Evolutionary conservation across 495 filamentous ascomycete genomes (phyloP).

Genomic region (Penicillium daleae): DNA sequence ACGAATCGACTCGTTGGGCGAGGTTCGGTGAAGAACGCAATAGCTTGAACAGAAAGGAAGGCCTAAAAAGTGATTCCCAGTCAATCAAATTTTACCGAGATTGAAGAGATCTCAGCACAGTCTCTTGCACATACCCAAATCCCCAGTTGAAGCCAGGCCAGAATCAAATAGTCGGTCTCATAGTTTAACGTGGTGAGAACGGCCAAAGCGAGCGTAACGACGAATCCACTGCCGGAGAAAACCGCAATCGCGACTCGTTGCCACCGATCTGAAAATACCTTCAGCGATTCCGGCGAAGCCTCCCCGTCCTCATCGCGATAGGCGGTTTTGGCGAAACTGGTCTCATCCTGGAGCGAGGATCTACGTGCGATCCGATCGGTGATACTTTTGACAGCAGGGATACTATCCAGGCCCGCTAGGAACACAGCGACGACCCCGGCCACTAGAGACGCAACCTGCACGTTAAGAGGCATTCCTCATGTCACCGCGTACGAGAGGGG

Average conservation of each 20-base stretch:
- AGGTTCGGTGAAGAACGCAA: slow-evolving; percentile 41
- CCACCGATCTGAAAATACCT: slow-evolving; percentile 37
- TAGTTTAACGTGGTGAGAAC: slow-evolving; percentile 24
- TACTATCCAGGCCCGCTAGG: slow-evolving; percentile 27
- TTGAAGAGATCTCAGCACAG: too few relatives aligned
- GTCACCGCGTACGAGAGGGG: slow-evolving; percentile 3
- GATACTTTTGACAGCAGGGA: slow-evolving; percentile 32
- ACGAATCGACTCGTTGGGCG: slow-evolving; percentile 34
- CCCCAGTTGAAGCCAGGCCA: slow-evolving; percentile 39
- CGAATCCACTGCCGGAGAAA: slow-evolving; percentile 25
- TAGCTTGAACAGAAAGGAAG: slow-evolving; percentile 35
- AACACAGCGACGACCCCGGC: slow-evolving; percentile 32
- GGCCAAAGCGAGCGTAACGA: slow-evolving; percentile 27
- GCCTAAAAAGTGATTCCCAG: slow-evolving; percentile 17
- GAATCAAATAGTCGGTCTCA: slow-evolving; percentile 7
- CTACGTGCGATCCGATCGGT: slow-evolving; percentile 22
- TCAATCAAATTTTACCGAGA: not conserved
- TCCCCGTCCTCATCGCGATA: slow-evolving; percentile 41
- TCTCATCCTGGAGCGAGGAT: slow-evolving; percentile 26
- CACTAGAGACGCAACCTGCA: slow-evolving; percentile 22
- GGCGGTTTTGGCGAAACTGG: slow-evolving; percentile 22
- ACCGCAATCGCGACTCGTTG: slow-evolving; percentile 27
- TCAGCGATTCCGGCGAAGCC: slow-evolving; percentile 34
- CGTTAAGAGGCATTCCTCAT: slow-evolving; percentile 32
- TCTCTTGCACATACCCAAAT: slow-evolving; percentile 46